Conservation (phyloP, 805 yeast genomes). For the Candida schatavii region DNA sequence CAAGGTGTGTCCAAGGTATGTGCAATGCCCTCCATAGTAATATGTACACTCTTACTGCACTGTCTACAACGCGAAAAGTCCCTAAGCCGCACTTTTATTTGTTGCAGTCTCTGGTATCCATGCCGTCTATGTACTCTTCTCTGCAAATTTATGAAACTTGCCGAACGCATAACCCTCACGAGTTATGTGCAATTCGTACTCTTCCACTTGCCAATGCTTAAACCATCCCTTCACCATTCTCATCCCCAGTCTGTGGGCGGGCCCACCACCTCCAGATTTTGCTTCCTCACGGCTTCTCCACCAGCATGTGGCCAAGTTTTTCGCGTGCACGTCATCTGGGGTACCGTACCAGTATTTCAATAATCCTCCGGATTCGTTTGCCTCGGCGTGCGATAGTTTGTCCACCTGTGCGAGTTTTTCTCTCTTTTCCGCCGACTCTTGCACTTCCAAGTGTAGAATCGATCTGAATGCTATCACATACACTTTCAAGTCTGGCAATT, state of each 20-base stretch:
- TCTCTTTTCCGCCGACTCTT: slow-evolving; percentile 20
- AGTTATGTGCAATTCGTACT: slow-evolving; percentile 19
- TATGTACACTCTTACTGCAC: too few species aligned
- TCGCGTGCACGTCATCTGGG: slow-evolving; percentile 28
- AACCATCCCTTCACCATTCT: slow-evolving; percentile 29
- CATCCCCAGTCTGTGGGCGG: slow-evolving; percentile 30
- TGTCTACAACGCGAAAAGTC: too few species aligned
- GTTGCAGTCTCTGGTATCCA: too few species aligned
- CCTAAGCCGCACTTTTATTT: too few species aligned
- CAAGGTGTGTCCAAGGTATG: too few species aligned
- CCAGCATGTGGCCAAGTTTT: slow-evolving; percentile 40
- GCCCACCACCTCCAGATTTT: slow-evolving; percentile 30
- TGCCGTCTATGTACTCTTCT: not conserved
- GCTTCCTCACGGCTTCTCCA: slow-evolving; percentile 31
- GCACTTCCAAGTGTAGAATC: slow-evolving; percentile 23
- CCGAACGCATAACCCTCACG: not conserved
- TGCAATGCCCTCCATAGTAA: too few species aligned
- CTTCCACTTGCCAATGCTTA: slow-evolving; percentile 34
- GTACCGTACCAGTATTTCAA: slow-evolving; percentile 40
- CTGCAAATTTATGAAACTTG: not conserved
- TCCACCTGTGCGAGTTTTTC: slow-evolving; percentile 26
- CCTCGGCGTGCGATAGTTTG: slow-evolving; percentile 31
- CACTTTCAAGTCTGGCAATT: slow-evolving; percentile 14
- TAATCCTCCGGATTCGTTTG: slow-evolving; percentile 34
- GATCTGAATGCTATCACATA: slow-evolving; percentile 37